Base-by-base conservation (phyloP, 371 early-diverging fungal species). In the Mucor plumbeus region DNA sequence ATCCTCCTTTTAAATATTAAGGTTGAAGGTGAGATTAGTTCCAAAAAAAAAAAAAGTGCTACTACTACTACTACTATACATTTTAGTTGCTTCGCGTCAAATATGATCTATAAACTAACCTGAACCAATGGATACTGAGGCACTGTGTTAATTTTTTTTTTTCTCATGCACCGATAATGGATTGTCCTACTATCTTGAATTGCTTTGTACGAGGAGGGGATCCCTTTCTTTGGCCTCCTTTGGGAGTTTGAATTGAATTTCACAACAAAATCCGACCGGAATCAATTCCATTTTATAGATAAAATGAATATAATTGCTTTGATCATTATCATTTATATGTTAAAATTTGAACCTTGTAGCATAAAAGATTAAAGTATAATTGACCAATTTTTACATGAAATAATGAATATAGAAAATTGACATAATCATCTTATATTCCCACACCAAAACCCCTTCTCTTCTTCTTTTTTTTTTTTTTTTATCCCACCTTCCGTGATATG, bases 231-330 rank as follows among this genome's bases (percentile, higher is more conserved):
- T 43, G 43, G 15, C 43, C 43, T 44, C 44, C 44, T 44, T 44
- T 44, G 44, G 31, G 59, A 47, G 43, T 56, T 56, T 56, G 36
- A 56, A 60, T 60, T 31, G 8, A 2, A 31, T 33, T 41, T 26
- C 26, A 26, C 44, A 44, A 14, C 59, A 59, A 60, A n/a, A 60
- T 60, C 61, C 61, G 61, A 60, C 61, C 61, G 61, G 61, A 60
- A 60, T 34, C 43, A 34, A 44, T 60, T 60, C 61, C 61, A 44
- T 60, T 60, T 44, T 41, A 41, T 59, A 19, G 40, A 41, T 43
- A 17, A 17, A 31, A 41, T 59, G 59, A 31, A 59, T 9, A n/a
- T 58, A 38, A 15, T 38, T 21, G 39, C 39, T 19, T 39, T 36
- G 38, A n/a, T 17, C 26, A 26, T 26, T 26, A 26, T 26, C 26